A percentile compares a stretch with the other conserved stretches of the same genome.
Evolutionary conservation across 2,329 filamentous ascomycete genomes (phyloP).

Genomic region (Thermomyces lanuginosus): DNA sequence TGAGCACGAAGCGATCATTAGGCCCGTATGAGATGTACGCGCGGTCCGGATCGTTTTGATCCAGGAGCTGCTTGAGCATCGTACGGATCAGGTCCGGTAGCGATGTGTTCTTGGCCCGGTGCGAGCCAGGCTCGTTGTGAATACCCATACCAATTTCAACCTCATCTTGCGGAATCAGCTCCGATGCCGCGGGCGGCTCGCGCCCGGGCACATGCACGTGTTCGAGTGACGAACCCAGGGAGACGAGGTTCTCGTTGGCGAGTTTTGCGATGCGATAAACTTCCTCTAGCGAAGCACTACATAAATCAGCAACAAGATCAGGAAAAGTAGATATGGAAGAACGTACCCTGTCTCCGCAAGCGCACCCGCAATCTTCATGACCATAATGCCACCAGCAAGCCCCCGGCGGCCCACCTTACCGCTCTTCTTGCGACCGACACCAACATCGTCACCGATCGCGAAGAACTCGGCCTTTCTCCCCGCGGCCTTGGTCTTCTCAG

Average conservation of each 20-base stretch:
- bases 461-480: conserved; percentile 73
- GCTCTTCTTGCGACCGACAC: conserved; percentile 62
- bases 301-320: background rate
- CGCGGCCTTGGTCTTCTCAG: conserved; percentile 74
- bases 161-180: conserved; percentile 36
- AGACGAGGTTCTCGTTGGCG: conserved; percentile 60
- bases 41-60: conserved; percentile 45
- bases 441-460: conserved; percentile 80
- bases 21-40: conserved; percentile 42
- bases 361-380: conserved; percentile 81
- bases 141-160: conserved; percentile 60
- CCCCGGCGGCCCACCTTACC: conserved; percentile 88
- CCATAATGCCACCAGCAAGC: conserved; percentile 77
- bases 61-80: conserved; percentile 50
- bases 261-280: conserved; percentile 57
- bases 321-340: background rate
- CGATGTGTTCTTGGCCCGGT: conserved; percentile 30
- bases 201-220: conserved; percentile 90
- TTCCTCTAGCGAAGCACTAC: conserved; percentile 43
- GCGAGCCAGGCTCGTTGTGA: conserved; percentile 47
- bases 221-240: conserved; percentile 68
- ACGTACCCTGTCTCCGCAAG: conserved; percentile 53
- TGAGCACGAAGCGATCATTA: conserved; percentile 44
- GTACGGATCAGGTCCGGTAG: conserved; percentile 37
- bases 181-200: conserved; percentile 24